A percentile compares a stretch with the other conserved stretches of the same genome.
phyloP scores from a whole-genome alignment of 1,284 basidiomycete species.

The Cutaneotrichosporon arboriforme region DNA sequence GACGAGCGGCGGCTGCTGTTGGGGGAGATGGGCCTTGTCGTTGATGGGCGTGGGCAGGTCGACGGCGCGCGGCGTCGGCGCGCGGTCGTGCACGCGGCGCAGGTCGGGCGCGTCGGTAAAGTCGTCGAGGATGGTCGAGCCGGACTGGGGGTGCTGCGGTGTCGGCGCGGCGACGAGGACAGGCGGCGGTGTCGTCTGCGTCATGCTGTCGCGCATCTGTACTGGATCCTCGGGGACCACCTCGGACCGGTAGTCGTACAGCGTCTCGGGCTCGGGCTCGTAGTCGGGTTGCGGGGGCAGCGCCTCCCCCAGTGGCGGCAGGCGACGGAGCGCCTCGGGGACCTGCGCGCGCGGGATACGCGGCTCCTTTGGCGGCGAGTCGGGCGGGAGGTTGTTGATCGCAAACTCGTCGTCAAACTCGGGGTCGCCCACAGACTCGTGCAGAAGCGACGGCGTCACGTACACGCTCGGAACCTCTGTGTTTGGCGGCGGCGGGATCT shows the following conservation, averaged over 20 bases:
- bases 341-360: not conserved
- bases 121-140: not conserved
- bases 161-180: too few species aligned
- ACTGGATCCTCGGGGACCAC: too few species aligned
- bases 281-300: not conserved
- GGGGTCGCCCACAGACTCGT: constrained; percentile 21
- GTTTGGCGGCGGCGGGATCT: constrained; percentile 30
- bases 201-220: too few species aligned
- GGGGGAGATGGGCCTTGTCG: not conserved
- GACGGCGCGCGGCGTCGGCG: constrained; percentile 19
- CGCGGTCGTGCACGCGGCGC: not conserved
- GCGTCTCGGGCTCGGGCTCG: not conserved
- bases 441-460: constrained; percentile 30
- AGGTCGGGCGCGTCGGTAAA: too few species aligned
- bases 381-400: constrained; percentile 36
- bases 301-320: not conserved
- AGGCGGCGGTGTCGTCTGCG: too few species aligned
- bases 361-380: constrained; percentile 27
- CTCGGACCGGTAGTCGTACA: constrained; percentile 11
- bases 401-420: constrained; percentile 42
- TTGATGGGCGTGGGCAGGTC: constrained; percentile 44
- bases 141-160: not conserved
- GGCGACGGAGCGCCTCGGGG: not conserved
- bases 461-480: constrained; percentile 13
- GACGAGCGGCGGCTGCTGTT: not conserved